Conservation (phyloP, 176 grass and related monocot species). For the Saccharum spontaneum region DNA sequence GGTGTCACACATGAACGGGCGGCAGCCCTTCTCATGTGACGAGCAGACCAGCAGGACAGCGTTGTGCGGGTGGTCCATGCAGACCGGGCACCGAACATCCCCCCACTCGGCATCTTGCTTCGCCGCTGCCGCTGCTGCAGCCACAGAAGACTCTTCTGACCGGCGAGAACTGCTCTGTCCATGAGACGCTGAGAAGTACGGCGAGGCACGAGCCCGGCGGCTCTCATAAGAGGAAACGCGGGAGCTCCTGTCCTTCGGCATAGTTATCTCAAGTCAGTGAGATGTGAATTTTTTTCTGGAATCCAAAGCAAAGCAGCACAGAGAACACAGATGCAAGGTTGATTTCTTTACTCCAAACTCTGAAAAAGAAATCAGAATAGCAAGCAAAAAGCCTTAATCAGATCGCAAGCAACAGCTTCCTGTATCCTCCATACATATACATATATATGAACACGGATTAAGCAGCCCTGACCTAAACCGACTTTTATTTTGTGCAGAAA, state of each 20-base stretch:
- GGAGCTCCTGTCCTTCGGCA: slow-evolving; percentile 78
- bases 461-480: not conserved
- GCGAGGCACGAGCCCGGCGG: slow-evolving; percentile 27
- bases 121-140: not conserved
- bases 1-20: slow-evolving; percentile 80
- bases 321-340: slow-evolving; percentile 44
- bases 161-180: slow-evolving; percentile 16
- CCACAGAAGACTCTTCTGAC: slow-evolving; percentile 16
- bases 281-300: slow-evolving; percentile 19
- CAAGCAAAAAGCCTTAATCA: slow-evolving; percentile 24
- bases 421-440: not conserved
- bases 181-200: slow-evolving; percentile 17
- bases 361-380: slow-evolving; percentile 42
- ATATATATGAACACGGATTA: not conserved
- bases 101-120: slow-evolving; percentile 68
- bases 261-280: slow-evolving; percentile 51
- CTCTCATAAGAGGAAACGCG: slow-evolving; percentile 33
- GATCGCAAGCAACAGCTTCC: not conserved
- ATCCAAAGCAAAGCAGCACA: slow-evolving; percentile 47
- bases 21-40: slow-evolving; percentile 75
- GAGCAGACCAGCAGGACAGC: slow-evolving; percentile 79
- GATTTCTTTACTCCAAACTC: slow-evolving; percentile 57
- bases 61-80: slow-evolving; percentile 96
- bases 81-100: slow-evolving; percentile 72
- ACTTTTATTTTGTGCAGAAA: not conserved